Evolutionary conservation across 768 basidiomycete species (phyloP).

Genomic region (Phlebiopsis gigantea): DNA sequence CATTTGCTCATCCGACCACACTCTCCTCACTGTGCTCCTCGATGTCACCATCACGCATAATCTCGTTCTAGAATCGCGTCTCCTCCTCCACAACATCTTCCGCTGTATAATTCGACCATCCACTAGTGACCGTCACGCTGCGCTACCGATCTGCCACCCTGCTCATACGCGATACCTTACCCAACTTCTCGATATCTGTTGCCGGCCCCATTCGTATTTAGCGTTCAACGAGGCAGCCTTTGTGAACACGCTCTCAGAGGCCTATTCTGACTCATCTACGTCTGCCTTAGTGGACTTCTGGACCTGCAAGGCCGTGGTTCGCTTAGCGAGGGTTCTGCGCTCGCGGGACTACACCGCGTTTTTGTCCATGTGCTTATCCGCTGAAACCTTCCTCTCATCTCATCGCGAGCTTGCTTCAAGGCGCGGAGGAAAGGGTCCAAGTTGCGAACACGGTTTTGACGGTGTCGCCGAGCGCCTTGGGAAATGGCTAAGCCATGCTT

Average conservation of each 20-base stretch:
- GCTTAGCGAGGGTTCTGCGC: constrained; percentile 29
- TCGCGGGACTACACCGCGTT: constrained; percentile 29
- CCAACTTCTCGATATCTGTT: constrained; percentile 40
- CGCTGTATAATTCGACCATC: constrained; percentile 18
- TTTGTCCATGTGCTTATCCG: constrained; percentile 24
- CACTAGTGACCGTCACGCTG: not conserved
- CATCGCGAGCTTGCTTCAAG: not conserved
- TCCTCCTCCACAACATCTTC: constrained; percentile 39
- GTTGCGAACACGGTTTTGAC: not conserved
- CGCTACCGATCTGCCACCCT: constrained; percentile 32
- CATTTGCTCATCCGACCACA: constrained; percentile 40
- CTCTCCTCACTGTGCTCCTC: constrained; percentile 43
- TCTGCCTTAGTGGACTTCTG: constrained; percentile 26
- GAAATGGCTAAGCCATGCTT: constrained; percentile 4
- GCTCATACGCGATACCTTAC: constrained; percentile 43
- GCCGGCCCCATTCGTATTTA: constrained; percentile 11
- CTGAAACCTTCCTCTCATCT: not conserved
- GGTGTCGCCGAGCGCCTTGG: not conserved
- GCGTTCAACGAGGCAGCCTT: constrained; percentile 27
- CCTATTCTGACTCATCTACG: not conserved
- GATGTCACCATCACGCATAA: constrained; percentile 43
- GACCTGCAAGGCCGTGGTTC: constrained; percentile 38
- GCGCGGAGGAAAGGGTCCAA: not conserved
- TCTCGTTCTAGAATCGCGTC: constrained; percentile 38
- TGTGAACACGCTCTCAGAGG: constrained; percentile 24